Evolutionary conservation across 495 filamentous ascomycete genomes (phyloP).

Genomic region (Penicillium alfredii): DNA sequence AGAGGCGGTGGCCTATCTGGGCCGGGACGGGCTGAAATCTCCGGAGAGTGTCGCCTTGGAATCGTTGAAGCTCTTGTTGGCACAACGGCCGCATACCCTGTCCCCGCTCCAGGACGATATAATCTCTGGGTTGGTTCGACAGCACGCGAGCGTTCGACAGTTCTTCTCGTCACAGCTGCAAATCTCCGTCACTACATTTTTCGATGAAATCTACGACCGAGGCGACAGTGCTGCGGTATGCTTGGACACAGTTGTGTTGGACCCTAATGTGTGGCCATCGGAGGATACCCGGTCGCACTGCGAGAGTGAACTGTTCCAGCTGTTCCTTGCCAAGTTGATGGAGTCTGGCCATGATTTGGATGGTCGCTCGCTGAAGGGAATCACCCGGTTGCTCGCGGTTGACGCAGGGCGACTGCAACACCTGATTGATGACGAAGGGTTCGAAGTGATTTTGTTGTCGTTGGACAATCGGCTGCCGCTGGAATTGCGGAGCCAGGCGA

Average conservation of each 20-base stretch:
- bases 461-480: constrained; percentile 69
- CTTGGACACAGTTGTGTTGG: constrained; percentile 51
- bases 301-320: constrained; percentile 59
- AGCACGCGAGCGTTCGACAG: constrained; percentile 50
- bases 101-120: constrained; percentile 49
- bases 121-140: constrained; percentile 52
- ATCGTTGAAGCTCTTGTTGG: constrained; percentile 50
- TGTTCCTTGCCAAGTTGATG: constrained; percentile 60
- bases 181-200: constrained; percentile 46
- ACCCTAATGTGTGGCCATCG: constrained; percentile 51
- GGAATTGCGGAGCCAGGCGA: constrained; percentile 65
- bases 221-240: constrained; percentile 57
- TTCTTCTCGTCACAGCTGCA: constrained; percentile 46
- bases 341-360: constrained; percentile 55
- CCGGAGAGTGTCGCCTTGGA: constrained; percentile 47
- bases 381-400: constrained; percentile 57
- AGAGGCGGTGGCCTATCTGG: constrained; percentile 50
- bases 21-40: constrained; percentile 45
- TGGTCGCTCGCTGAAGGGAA: constrained; percentile 54
- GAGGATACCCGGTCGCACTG: constrained; percentile 43
- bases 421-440: constrained; percentile 67
- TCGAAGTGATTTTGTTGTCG: constrained; percentile 72
- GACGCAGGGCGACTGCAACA: constrained; percentile 53
- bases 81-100: constrained; percentile 33
- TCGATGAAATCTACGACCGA: constrained; percentile 52